These are phyloP conservation scores for Saturnispora galanensis DNA, from an alignment of 805 yeast species.

Conservation along the genomic window DNA sequence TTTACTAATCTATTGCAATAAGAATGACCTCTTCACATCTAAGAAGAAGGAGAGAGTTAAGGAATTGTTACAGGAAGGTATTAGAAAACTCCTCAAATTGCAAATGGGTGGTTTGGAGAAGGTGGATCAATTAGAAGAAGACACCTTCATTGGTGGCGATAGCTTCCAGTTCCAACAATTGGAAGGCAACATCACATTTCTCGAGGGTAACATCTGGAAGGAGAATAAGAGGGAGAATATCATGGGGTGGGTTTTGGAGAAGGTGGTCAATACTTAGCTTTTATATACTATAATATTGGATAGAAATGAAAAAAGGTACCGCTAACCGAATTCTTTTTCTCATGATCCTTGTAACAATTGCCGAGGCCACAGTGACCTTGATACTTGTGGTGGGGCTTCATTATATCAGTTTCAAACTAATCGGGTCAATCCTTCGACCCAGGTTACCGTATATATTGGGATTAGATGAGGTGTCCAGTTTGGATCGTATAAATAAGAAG, in stretches of 20 bases:
- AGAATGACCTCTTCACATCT: conserved; percentile 76
- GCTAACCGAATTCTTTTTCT: neutral
- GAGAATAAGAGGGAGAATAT: conserved; percentile 41
- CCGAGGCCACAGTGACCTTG: neutral
- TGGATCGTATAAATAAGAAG: neutral
- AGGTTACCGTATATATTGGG: neutral
- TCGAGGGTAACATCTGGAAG: conserved; percentile 63
- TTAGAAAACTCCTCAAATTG: conserved; percentile 44
- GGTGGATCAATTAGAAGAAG: conserved; percentile 30
- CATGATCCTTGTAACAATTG: neutral
- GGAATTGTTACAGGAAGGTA: conserved; percentile 51
- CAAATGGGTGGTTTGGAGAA: conserved; percentile 35
- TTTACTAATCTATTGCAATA: conserved; percentile 71
- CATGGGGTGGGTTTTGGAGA: conserved; percentile 74
- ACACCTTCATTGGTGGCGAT: conserved; percentile 33
- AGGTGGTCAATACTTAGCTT: conserved; percentile 42
- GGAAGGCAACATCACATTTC: conserved; percentile 63
- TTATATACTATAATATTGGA: neutral
- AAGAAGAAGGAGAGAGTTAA: conserved; percentile 57
- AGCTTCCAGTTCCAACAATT: conserved; percentile 55
- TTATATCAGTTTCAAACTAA: neutral
- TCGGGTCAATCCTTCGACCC: neutral
- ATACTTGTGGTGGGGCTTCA: neutral
- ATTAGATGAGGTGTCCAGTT: neutral
- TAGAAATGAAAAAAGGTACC: neutral